Evolutionary conservation across 192 early-diverging fungal species (phyloP).

Genomic region (Backusella parvicylindrica): DNA sequence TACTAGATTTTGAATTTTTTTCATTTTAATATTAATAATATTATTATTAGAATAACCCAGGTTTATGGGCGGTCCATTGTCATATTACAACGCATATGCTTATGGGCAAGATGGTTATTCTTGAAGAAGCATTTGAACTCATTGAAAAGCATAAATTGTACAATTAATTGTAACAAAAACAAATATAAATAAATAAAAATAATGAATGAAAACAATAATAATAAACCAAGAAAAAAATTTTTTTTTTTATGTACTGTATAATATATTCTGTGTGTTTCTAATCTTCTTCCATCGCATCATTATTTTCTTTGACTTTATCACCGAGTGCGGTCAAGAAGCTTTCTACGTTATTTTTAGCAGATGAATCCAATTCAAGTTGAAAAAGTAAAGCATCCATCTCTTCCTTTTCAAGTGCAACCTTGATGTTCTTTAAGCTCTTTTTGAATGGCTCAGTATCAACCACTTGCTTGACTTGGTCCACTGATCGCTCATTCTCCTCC

Average conservation of each 20-base stretch:
- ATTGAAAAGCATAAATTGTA: conserved; percentile 7
- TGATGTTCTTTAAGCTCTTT: conserved; percentile 15
- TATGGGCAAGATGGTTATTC: conserved; percentile 24
- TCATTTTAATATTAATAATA: not conserved
- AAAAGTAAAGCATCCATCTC: conserved; percentile 12
- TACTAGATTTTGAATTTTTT: not conserved
- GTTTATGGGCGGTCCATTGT: conserved; percentile 31
- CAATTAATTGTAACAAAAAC: not conserved
- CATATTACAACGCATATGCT: conserved; percentile 45
- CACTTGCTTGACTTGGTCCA: conserved; percentile 19
- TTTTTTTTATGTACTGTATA: not conserved
- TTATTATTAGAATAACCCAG: conserved; percentile 39
- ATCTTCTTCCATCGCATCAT: conserved; percentile 1
- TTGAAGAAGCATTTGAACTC: conserved; percentile 21
- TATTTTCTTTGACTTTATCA: conserved; percentile 8
- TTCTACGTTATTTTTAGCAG: conserved; percentile 1
- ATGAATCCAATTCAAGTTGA: conserved; percentile 18
- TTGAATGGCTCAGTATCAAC: conserved; percentile 10
- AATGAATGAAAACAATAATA: not conserved
- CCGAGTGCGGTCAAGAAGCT: not conserved
- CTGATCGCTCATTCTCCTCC: not conserved
- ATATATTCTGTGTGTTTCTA: not conserved
- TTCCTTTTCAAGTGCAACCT: conserved; percentile 5
- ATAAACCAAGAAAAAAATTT: not conserved
- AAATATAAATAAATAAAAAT: not conserved